phyloP scores from a whole-genome alignment of 352 stramenopile genomes.

The Globisporangium iwayamae region DNA sequence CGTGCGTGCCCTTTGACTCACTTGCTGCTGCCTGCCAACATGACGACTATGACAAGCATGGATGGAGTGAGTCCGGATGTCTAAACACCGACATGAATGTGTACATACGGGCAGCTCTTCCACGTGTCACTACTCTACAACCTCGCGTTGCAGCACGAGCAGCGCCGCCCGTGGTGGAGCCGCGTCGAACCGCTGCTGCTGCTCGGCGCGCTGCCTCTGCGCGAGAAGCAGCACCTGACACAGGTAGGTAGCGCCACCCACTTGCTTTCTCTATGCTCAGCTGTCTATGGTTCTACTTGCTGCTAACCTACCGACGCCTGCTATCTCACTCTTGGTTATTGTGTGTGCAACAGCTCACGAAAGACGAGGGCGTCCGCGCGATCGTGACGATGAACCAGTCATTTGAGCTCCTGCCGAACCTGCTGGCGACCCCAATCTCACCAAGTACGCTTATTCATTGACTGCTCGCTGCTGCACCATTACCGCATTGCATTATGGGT shows the following conservation, averaged over 20 bases:
- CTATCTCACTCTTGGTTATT: neutral
- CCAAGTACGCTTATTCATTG: conserved; percentile 25
- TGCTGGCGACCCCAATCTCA: conserved; percentile 55
- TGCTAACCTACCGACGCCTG: neutral
- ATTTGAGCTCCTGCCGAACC: conserved; percentile 59
- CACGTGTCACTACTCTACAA: conserved; percentile 84
- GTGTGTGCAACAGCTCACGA: conserved; percentile 29
- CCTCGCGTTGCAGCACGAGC: conserved; percentile 39
- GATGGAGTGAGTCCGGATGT: neutral
- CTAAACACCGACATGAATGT: no score
- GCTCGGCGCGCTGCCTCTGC: conserved; percentile 65
- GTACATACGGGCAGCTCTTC: conserved; percentile 1
- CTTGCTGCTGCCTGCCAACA: no score
- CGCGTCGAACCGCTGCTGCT: conserved; percentile 57
- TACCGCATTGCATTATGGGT: no score
- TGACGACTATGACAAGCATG: neutral
- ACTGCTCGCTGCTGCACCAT: neutral
- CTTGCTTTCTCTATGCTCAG: neutral
- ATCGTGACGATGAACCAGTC: conserved; percentile 82
- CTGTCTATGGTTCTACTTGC: neutral
- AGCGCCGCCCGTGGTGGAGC: conserved; percentile 69
- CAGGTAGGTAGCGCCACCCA: conserved; percentile 9
- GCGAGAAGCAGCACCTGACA: conserved; percentile 47
- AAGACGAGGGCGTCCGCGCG: conserved; percentile 51
- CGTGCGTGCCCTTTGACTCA: neutral